Percentiles rank a stretch among this genome's conserved stretches.
These are phyloP conservation scores for Ilex paraguariensis DNA, from an alignment of 305 asterid genomes.

Conservation along the genomic window DNA sequence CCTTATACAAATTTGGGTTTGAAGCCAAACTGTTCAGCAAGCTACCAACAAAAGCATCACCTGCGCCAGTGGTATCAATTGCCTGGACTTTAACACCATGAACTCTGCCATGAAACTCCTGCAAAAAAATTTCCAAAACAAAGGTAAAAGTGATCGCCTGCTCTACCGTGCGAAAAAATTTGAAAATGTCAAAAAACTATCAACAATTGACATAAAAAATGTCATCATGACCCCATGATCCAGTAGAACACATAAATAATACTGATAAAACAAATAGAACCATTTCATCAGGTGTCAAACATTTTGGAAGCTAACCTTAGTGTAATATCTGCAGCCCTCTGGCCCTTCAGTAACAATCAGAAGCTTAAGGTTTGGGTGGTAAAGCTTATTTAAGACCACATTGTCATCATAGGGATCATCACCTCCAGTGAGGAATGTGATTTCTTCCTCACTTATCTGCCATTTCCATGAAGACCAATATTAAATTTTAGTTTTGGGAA, in stretches of 20 bases:
- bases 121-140: background rate
- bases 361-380: slow-evolving; percentile 31
- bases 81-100: slow-evolving; percentile 26
- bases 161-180: too few species aligned
- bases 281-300: too few species aligned
- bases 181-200: background rate
- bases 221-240: background rate
- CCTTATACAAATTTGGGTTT: slow-evolving; percentile 23
- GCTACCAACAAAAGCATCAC: slow-evolving; percentile 44
- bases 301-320: slow-evolving; percentile 22
- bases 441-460: slow-evolving; percentile 40
- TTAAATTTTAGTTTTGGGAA: too few species aligned
- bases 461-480: background rate
- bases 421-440: slow-evolving; percentile 33
- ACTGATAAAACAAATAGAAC: too few species aligned
- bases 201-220: background rate
- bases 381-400: slow-evolving; percentile 31
- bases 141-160: background rate
- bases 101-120: slow-evolving; percentile 38
- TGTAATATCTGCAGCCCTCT: slow-evolving; percentile 44
- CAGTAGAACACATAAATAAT: background rate
- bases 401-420: slow-evolving; percentile 36
- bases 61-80: slow-evolving; percentile 47
- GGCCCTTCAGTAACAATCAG: slow-evolving; percentile 37
- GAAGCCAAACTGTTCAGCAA: slow-evolving; percentile 20